Evolutionary conservation across 148 eudicot genomes (phyloP).

Genomic region (Nyssa sinensis): DNA sequence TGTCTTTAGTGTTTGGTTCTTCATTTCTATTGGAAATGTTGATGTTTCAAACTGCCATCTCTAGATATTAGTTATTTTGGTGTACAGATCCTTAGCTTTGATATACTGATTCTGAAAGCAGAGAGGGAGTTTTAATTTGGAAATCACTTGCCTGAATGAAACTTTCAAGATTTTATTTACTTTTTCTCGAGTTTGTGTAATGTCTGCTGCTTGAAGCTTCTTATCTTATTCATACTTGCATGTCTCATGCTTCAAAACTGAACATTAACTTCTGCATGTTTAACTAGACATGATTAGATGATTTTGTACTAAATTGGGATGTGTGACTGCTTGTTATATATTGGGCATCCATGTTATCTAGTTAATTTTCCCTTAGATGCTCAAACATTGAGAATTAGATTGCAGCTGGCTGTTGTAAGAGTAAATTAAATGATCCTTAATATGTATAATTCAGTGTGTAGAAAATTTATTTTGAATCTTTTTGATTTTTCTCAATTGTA

Average conservation of each 20-base stretch:
- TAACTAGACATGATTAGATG: background rate
- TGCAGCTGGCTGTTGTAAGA: background rate
- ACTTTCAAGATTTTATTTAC: background rate
- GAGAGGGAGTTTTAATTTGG: background rate
- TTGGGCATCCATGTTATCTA: background rate
- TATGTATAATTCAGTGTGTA: background rate
- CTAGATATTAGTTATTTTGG: too few relatives aligned
- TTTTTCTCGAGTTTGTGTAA: background rate
- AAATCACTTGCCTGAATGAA: background rate
- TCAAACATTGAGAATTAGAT: background rate
- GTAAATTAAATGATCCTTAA: background rate
- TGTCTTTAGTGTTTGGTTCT: background rate
- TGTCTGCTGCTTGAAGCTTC: background rate
- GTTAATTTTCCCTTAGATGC: background rate
- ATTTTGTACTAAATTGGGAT: too few relatives aligned
- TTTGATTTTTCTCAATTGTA: too few relatives aligned
- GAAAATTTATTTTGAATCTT: too few relatives aligned
- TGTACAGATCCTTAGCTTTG: background rate
- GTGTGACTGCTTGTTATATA: background rate
- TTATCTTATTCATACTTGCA: background rate
- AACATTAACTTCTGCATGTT: background rate
- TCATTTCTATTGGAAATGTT: background rate
- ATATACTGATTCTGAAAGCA: background rate
- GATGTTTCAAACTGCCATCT: background rate
- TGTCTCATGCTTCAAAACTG: background rate